A percentile compares a stretch with the other conserved stretches of the same genome.
Conservation (phyloP, 768 basidiomycete genomes). For the Pisolithus microcarpus region DNA sequence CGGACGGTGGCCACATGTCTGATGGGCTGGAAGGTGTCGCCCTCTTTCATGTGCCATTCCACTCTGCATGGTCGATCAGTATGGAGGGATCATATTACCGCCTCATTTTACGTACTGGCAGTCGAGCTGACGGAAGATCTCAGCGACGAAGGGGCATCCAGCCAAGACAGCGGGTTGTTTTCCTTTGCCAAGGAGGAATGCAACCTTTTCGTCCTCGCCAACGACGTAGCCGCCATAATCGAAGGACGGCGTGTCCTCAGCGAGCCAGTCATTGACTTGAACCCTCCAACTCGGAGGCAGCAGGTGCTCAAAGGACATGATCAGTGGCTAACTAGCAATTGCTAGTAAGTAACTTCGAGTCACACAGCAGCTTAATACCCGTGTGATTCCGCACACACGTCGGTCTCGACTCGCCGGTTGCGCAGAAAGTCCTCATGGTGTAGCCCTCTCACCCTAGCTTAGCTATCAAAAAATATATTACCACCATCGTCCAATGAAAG, state of each 20-base stretch:
- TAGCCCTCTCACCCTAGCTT: not conserved
- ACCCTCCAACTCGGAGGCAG: constrained; percentile 90
- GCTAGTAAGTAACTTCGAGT: no score
- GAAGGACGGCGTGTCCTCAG: constrained; percentile 92
- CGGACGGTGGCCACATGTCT: constrained; percentile 85
- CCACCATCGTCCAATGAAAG: not conserved
- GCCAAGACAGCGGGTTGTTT: constrained; percentile 73
- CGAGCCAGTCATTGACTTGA: constrained; percentile 75
- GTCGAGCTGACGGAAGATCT: constrained; percentile 81
- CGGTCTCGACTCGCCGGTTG: no score
- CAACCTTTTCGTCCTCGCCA: constrained; percentile 80
- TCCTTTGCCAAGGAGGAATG: constrained; percentile 88
- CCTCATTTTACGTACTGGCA: constrained; percentile 64
- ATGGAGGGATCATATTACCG: not conserved
- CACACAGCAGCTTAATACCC: not conserved
- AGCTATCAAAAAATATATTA: not conserved
- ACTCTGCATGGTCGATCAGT: constrained; percentile 45
- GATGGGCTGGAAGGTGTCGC: constrained; percentile 71
- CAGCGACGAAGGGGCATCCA: constrained; percentile 91
- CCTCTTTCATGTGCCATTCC: constrained; percentile 89
- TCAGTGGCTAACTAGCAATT: not conserved
- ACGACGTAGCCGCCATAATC: constrained; percentile 97
- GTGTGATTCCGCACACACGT: not conserved
- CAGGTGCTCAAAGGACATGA: constrained; percentile 47
- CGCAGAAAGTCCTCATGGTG: not conserved